Conservation (phyloP, 768 basidiomycete species). For the Tylopilus subfusipes region DNA sequence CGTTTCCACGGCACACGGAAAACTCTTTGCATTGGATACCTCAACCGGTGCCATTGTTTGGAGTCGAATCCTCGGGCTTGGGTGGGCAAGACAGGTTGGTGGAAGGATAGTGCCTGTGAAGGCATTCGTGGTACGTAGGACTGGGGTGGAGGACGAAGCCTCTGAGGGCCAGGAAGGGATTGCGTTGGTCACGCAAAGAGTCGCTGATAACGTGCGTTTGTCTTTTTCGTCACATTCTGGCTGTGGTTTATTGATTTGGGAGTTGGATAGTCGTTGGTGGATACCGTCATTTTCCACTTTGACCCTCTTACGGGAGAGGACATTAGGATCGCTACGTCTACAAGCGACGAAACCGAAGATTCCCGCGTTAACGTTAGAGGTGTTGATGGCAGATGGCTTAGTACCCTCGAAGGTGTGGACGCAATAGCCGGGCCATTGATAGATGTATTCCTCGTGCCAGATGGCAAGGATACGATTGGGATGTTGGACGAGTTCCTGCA, state of each 20-base stretch:
- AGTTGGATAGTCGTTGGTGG: constrained; percentile 49
- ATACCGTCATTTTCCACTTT: constrained; percentile 74
- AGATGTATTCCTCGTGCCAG: constrained; percentile 55
- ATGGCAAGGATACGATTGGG: constrained; percentile 48
- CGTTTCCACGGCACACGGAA: constrained; percentile 65
- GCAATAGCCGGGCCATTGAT: constrained; percentile 55
- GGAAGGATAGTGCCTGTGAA: constrained; percentile 56
- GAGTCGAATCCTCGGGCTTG: constrained; percentile 73
- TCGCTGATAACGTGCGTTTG: constrained; percentile 55
- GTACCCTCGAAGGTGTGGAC: constrained; percentile 55
- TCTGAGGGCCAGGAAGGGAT: constrained; percentile 42
- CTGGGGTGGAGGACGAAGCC: not conserved
- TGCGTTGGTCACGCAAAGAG: constrained; percentile 58
- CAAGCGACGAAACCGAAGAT: not conserved
- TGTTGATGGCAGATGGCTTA: constrained; percentile 22
- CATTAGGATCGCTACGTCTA: constrained; percentile 27
- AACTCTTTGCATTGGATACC: constrained; percentile 80
- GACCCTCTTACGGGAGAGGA: constrained; percentile 80
- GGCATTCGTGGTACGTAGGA: constrained; percentile 47
- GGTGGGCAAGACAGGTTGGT: constrained; percentile 58
- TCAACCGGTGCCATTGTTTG: constrained; percentile 74
- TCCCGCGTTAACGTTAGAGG: not conserved
- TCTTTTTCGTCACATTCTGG: not conserved
- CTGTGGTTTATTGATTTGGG: constrained; percentile 3
- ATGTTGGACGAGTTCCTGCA: constrained; percentile 76